A percentile compares a stretch with the other conserved stretches of the same genome.
These are phyloP conservation scores for Hippophae gyantsensis DNA, from an alignment of 306 rosid genomes.

Conservation along the genomic window DNA sequence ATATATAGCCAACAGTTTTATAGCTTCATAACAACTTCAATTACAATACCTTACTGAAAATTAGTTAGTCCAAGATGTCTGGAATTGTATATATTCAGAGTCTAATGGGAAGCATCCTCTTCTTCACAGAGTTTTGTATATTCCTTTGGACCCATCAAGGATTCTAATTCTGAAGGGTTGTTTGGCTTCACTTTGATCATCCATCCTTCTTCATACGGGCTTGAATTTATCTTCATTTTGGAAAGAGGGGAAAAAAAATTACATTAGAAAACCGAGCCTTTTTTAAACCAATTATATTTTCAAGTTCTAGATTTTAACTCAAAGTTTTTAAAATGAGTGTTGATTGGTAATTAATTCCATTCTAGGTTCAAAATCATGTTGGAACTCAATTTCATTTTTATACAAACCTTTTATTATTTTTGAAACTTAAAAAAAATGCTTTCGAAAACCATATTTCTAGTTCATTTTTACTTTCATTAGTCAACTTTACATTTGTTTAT, in stretches of 20 bases:
- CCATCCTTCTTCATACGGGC: slow-evolving; percentile 93
- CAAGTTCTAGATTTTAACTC: no score
- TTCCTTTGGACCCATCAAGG: slow-evolving; percentile 61
- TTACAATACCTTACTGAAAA: slow-evolving; percentile 2
- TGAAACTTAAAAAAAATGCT: no score
- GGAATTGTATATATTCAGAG: slow-evolving; percentile 9
- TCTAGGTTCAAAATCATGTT: no score
- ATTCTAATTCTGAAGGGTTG: slow-evolving; percentile 51
- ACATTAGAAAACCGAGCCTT: neutral
- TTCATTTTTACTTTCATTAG: no score
- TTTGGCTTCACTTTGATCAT: slow-evolving; percentile 87
- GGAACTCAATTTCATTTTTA: no score
- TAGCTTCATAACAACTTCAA: no score
- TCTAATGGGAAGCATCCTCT: slow-evolving; percentile 76
- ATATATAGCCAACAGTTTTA: slow-evolving; percentile 5
- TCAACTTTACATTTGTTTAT: no score
- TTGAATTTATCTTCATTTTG: slow-evolving; percentile 51
- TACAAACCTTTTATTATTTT: no score
- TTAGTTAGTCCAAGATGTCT: slow-evolving; percentile 7
- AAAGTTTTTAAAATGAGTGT: no score
- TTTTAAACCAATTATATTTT: no score
- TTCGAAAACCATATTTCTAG: no score
- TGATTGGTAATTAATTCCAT: no score
- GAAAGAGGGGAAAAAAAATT: neutral
- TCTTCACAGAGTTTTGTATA: slow-evolving; percentile 80